A percentile compares a stretch with the other conserved stretches of the same genome.
Conservation (phyloP, 495 filamentous ascomycete species). For the Clavariopsis aquatica region DNA sequence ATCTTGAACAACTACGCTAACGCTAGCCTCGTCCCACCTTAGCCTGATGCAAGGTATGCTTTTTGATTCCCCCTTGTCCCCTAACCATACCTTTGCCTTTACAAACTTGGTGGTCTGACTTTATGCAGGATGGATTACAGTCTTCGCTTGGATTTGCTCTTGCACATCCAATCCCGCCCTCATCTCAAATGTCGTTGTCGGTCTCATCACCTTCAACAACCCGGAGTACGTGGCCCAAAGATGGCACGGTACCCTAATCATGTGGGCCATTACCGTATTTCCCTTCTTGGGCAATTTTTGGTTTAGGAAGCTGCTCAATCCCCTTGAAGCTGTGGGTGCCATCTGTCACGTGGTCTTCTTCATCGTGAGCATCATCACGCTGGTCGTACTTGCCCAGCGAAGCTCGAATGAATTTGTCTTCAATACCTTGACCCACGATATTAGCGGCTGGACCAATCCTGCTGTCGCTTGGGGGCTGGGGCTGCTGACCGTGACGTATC, state of each 20-base stretch:
- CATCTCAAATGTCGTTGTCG: constrained; percentile 33
- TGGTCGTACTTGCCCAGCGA: constrained; percentile 23
- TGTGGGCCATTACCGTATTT: constrained; percentile 33
- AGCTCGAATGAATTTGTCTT: constrained; percentile 34
- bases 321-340: constrained; percentile 32
- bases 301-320: constrained; percentile 33
- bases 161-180: constrained; percentile 34
- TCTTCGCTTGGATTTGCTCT: constrained; percentile 35
- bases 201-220: constrained; percentile 31
- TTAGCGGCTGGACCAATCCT: constrained; percentile 33
- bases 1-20: too few relatives aligned
- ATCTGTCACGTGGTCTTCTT: constrained; percentile 37
- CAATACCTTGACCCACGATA: constrained; percentile 20
- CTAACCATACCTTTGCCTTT: neutral
- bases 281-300: constrained; percentile 31
- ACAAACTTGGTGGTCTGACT: constrained; percentile 8
- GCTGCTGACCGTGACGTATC: constrained; percentile 26
- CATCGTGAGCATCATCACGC: constrained; percentile 31
- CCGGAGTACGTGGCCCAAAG: constrained; percentile 26
- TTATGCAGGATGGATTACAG: constrained; percentile 31
- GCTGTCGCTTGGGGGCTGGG: constrained; percentile 31
- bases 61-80: neutral
- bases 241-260: constrained; percentile 37
- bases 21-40: too few relatives aligned
- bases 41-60: constrained; percentile 33